A percentile compares a stretch with the other conserved stretches of the same genome.
phyloP scores from a whole-genome alignment of 2,329 filamentous ascomycete genomes.

The Cadophora malorum region DNA sequence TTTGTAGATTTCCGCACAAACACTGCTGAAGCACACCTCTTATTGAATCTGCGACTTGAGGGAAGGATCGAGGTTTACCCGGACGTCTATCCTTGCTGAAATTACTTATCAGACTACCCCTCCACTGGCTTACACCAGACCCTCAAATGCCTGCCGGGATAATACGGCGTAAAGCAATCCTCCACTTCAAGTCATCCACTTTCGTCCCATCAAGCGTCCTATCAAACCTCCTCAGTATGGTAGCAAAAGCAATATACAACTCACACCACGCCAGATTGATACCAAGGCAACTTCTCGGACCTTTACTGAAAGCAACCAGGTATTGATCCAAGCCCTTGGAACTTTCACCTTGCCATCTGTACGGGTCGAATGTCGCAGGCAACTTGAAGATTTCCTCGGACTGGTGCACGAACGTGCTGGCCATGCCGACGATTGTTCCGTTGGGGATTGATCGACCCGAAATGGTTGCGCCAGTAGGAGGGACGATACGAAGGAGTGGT shows the following conservation, averaged over 20 bases:
- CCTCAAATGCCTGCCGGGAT: conserved; percentile 35
- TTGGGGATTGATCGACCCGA: conserved; percentile 65
- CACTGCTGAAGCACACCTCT: no score
- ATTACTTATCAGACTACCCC: no score
- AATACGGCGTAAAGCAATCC: conserved; percentile 41
- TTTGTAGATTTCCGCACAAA: no score
- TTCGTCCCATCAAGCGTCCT: conserved; percentile 41
- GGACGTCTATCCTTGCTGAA: no score
- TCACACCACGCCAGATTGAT: conserved; percentile 42
- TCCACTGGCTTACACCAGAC: conserved; percentile 35
- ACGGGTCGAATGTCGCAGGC: conserved; percentile 34
- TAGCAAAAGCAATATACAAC: conserved; percentile 44
- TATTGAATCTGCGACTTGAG: no score
- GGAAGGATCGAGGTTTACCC: no score
- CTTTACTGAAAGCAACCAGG: conserved; percentile 52
- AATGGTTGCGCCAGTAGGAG: conserved; percentile 66
- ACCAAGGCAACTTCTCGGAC: conserved; percentile 50
- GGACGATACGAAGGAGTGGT: conserved; percentile 75
- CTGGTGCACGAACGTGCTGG: conserved; percentile 36
- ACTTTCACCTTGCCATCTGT: conserved; percentile 34
- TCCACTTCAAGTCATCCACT: conserved; percentile 42
- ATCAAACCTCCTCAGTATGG: conserved; percentile 44
- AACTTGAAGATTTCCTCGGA: conserved; percentile 37
- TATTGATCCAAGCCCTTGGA: conserved; percentile 21
- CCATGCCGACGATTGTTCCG: conserved; percentile 52